A percentile compares a stretch with the other conserved stretches of the same genome.
Conservation (phyloP, 2,329 filamentous ascomycete genomes). For the Rutstroemia sp. region DNA sequence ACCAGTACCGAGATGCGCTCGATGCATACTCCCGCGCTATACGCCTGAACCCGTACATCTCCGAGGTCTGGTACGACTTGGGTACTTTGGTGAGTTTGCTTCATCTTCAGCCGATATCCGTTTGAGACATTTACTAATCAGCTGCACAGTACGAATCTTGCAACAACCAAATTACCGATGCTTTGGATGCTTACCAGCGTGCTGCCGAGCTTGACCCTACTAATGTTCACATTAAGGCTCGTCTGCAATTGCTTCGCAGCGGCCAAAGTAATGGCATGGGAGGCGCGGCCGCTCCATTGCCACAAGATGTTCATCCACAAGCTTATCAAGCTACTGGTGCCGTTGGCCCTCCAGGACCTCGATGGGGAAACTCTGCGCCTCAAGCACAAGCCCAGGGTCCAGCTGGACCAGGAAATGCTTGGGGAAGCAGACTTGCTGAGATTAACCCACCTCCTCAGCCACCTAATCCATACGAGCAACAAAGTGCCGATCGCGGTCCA, state of each 20-base stretch:
- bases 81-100: slow-evolving; percentile 74
- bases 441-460: slow-evolving; percentile 70
- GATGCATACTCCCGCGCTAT: slow-evolving; percentile 97
- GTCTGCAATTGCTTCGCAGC: slow-evolving; percentile 79
- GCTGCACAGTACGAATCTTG: slow-evolving; percentile 80
- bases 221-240: slow-evolving; percentile 94
- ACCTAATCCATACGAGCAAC: slow-evolving; percentile 75
- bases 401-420: slow-evolving; percentile 38
- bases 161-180: slow-evolving; percentile 97
- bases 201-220: slow-evolving; percentile 88
- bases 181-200: slow-evolving; percentile 88
- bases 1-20: slow-evolving; percentile 95
- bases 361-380: slow-evolving; percentile 76
- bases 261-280: slow-evolving; percentile 66
- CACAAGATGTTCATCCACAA: slow-evolving; percentile 92
- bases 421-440: slow-evolving; percentile 65
- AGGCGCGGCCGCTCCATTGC: slow-evolving; percentile 71
- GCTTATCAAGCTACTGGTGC: slow-evolving; percentile 81
- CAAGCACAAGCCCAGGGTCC: slow-evolving; percentile 50
- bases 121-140: slow-evolving; percentile 20
- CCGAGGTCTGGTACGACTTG: slow-evolving; percentile 97
- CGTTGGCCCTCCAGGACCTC: slow-evolving; percentile 75
- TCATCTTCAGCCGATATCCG: slow-evolving; percentile 14
- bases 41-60: slow-evolving; percentile 94
- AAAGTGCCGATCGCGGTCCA: slow-evolving; percentile 63